These are phyloP conservation scores for Cardamine chenopodiifolia DNA, from an alignment of 345 rosid species.

Conservation along the genomic window DNA sequence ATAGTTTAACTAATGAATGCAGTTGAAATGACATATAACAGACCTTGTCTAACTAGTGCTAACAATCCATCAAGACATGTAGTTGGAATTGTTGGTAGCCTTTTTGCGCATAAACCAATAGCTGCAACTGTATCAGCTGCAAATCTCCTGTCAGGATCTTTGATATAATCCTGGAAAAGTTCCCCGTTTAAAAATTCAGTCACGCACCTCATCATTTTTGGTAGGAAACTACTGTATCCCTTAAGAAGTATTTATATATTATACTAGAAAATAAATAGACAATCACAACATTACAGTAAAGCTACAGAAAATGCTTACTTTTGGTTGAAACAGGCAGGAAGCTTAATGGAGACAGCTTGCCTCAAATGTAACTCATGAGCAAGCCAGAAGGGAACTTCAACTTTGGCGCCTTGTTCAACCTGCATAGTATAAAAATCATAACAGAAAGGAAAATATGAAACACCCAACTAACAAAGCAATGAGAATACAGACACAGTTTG, in stretches of 20 bases:
- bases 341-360: slow-evolving; percentile 62
- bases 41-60: slow-evolving; percentile 68
- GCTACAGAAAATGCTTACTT: slow-evolving; percentile 49
- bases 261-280: background rate
- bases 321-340: slow-evolving; percentile 75
- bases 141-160: slow-evolving; percentile 88
- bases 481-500: slow-evolving; percentile 55
- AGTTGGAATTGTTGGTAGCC: slow-evolving; percentile 67
- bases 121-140: slow-evolving; percentile 90
- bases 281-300: background rate
- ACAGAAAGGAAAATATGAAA: background rate
- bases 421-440: slow-evolving; percentile 19
- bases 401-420: slow-evolving; percentile 79
- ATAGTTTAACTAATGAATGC: slow-evolving; percentile 2
- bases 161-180: slow-evolving; percentile 74
- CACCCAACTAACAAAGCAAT: background rate
- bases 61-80: slow-evolving; percentile 76
- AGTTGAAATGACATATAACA: slow-evolving; percentile 37
- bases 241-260: background rate
- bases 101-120: slow-evolving; percentile 78
- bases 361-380: slow-evolving; percentile 69
- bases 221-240: background rate
- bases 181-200: slow-evolving; percentile 8
- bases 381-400: slow-evolving; percentile 79
- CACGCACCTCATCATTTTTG: background rate